Evolutionary conservation across 164 flowering plant genomes (phyloP), one percentile per base, ranked within the genome.

Genomic region (Kalanchoe fedtschenkoi): DNA sequence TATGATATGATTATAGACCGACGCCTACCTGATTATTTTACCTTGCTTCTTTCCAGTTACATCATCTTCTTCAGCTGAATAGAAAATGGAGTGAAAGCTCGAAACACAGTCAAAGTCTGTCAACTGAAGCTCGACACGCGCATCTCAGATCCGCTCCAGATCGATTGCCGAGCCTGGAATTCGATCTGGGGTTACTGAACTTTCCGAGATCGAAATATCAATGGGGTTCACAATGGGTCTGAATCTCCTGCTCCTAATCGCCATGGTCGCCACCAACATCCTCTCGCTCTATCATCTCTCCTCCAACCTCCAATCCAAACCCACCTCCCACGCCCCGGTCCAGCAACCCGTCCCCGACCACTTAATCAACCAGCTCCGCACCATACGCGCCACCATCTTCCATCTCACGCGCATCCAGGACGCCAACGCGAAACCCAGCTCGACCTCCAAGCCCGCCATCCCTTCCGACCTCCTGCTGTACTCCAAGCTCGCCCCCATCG

Each of bases 301-400:
- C 16, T 95, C 91, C 72, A 90, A 91, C 84, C 99, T 88, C 63
- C 96, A 90, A 71, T 81, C 97, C 61, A 72, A n/a, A 43, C 22
- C 51, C 4, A 43, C 7, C 22, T 43, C 51, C 96, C 74, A 76
- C 80, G 41, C 58, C 79, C 70, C 84, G 76, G 46, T 67, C 77
- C 72, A 63, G 65, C 5, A 71, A 0, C 83, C 80, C 2, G 80
- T 83, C 64, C 97, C 96, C 15, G 86, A 83, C 71, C 85, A 89
- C 75, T 91, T 89, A 68, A 55, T 85, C 70, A 86, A 70, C 76
- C 96, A 89, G 68, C 90, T 93, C 65, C 64, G 71, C 68, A 81
- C 89, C 76, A 83, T 89, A 58, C 88, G 93, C 72, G 89, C 98
- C 83, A 87, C 98, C 83, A 85, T 89, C 67, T 78, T 54, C 74